A percentile compares a stretch with the other conserved stretches of the same genome.
Conservation (phyloP, 2,329 filamentous ascomycete species). For the Colletotrichum chrysophilum region DNA sequence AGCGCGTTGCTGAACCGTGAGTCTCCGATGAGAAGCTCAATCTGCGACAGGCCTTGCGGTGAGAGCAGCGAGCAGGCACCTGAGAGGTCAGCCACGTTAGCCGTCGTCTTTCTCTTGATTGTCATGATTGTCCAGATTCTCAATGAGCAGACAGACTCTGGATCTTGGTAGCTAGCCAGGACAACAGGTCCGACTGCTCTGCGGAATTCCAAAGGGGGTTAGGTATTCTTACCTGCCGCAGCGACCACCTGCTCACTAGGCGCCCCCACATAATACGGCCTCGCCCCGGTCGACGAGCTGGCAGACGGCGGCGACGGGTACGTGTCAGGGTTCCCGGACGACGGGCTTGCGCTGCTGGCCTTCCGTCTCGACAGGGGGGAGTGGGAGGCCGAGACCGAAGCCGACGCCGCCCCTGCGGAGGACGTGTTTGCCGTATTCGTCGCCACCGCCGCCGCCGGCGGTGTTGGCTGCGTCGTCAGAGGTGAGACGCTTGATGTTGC, state of each 20-base stretch:
- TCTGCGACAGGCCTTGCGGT: background rate
- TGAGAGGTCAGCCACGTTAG: background rate
- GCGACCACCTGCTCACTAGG: background rate
- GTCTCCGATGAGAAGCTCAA: constrained; percentile 15
- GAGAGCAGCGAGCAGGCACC: constrained; percentile 15
- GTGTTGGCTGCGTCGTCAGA: background rate
- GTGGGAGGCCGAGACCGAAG: constrained; percentile 28
- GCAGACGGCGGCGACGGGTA: constrained; percentile 9
- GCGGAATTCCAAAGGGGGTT: background rate
- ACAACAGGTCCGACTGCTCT: background rate
- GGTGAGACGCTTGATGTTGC: background rate
- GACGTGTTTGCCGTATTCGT: constrained; percentile 1
- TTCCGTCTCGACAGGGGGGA: constrained; percentile 10
- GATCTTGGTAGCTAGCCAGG: background rate
- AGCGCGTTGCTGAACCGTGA: constrained; percentile 1
- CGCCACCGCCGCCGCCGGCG: background rate
- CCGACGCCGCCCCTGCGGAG: background rate
- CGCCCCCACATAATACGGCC: constrained; percentile 5
- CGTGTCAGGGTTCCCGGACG: constrained; percentile 3
- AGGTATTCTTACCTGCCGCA: constrained; percentile 4
- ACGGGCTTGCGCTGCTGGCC: constrained; percentile 6
- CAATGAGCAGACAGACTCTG: background rate
- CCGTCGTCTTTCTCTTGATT: background rate
- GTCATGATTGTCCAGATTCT: background rate
- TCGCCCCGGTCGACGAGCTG: constrained; percentile 9